phyloP scores from a whole-genome alignment of 192 early-diverging fungal species.

The Rhizoclosmatium globosum region DNA sequence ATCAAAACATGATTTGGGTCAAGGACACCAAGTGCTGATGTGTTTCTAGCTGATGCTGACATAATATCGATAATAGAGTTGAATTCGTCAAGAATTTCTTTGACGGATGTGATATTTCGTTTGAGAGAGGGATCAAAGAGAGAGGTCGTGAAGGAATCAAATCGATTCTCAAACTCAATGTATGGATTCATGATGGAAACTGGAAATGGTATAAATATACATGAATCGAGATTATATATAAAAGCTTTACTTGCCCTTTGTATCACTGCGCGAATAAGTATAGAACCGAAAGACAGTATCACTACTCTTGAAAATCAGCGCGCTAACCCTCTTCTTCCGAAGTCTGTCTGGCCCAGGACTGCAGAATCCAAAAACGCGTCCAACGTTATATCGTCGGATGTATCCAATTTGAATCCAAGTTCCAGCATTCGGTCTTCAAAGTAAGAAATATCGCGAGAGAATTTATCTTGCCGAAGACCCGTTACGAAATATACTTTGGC shows the following conservation, averaged over 20 bases:
- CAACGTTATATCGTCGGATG: slow-evolving; percentile 4
- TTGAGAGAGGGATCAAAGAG: neutral
- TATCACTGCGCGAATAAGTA: neutral
- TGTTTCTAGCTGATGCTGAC: neutral
- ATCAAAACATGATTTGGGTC: neutral
- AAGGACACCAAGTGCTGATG: neutral
- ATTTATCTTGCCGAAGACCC: neutral
- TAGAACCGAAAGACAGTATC: neutral
- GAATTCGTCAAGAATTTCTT: neutral
- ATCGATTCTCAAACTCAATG: neutral
- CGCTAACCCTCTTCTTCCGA: neutral
- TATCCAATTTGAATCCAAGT: slow-evolving; percentile 18
- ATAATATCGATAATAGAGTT: neutral
- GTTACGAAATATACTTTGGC: slow-evolving; percentile 22
- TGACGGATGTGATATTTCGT: neutral
- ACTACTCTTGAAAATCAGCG: neutral
- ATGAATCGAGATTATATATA: neutral
- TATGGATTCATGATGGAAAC: neutral
- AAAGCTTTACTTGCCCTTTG: neutral
- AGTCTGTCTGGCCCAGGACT: neutral
- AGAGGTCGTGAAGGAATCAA: neutral
- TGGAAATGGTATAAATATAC: no score
- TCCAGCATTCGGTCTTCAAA: slow-evolving; percentile 26
- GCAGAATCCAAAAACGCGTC: slow-evolving; percentile 10
- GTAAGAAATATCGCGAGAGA: neutral